Conservation (phyloP, 371 early-diverging fungal species). For the Apophysomyces ossiformis region DNA sequence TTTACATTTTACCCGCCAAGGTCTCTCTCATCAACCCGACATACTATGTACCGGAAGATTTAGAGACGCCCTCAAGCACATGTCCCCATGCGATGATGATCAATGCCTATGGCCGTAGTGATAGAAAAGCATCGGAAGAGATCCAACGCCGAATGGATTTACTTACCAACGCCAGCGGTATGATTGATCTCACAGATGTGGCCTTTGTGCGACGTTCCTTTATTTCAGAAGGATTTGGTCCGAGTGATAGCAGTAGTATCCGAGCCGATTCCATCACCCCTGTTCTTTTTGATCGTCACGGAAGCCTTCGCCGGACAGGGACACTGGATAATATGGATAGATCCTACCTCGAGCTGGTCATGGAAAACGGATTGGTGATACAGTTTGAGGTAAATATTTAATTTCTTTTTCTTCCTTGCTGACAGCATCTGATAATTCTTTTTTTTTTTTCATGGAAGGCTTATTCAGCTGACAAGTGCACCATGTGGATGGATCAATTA, state of each 20-base stretch:
- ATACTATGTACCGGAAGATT: conserved; percentile 6
- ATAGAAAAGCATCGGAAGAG: conserved; percentile 31
- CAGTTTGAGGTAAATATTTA: conserved; percentile 33
- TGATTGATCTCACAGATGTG: conserved; percentile 60
- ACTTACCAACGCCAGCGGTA: conserved; percentile 47
- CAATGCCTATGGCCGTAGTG: conserved; percentile 16
- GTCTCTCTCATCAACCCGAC: conserved; percentile 29
- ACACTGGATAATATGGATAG: conserved; percentile 15
- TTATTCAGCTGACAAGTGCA: conserved; percentile 48
- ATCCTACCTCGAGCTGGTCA: conserved; percentile 41
- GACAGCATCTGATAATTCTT: conserved; percentile 8
- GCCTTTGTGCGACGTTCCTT: conserved; percentile 37
- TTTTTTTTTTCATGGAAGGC: conserved; percentile 33
- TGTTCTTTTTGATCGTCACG: not conserved
- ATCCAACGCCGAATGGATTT: conserved; percentile 50
- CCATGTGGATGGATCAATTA: conserved; percentile 57
- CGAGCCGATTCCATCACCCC: conserved; percentile 9
- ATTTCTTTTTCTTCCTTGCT: not conserved
- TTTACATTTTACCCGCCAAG: conserved; percentile 37
- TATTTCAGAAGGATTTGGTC: conserved; percentile 5
- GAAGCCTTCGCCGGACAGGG: not conserved
- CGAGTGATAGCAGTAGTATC: not conserved
- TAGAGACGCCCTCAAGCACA: conserved; percentile 9
- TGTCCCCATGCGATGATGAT: conserved; percentile 18
- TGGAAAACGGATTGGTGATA: conserved; percentile 45